Evolutionary conservation across 2,329 filamentous ascomycete species (phyloP), one percentile per base, ranked within the genome.

Genomic region (Aspergillus tamarii): DNA sequence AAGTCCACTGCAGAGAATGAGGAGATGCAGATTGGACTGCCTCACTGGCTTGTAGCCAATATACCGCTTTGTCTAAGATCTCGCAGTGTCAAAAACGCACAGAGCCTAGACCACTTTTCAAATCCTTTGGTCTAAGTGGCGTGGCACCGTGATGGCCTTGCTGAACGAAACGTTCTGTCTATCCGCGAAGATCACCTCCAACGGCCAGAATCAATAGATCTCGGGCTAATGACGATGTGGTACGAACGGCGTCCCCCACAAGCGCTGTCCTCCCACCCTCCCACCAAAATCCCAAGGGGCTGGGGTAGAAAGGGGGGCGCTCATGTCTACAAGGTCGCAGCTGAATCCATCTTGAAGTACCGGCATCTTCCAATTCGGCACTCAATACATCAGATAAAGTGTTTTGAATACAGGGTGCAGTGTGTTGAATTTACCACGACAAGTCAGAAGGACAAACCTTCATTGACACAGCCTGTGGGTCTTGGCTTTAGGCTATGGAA

Each of bases 391-490:
- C 19, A 8, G 28, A 52, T 21, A 14, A 52, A n/a, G 28, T 32
- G 48, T 6, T 11, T 32, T 34, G 48, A 21, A 21, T 16, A n/a
- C 28, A 32, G 4, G 28, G 26, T 28, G 26, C 8, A 30, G 23
- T 19, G 26, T 30, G 46, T 16, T 28, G 30, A 1, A 50, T 30
- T n/a, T 5, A 26, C 26, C 14, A 26, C 26, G 46, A 30, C 26
- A 34, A 52, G 26, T 32, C 48, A 32, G 26, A 32, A n/a, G 28
- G 16, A 19, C 26, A 52, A 39, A 50, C 53, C 43, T 21, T 32
- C 59, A 50, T 59, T n/a, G n/a, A 62, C 55, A 45, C 28, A 26
- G 41, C 48, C 28, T 59, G 67, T 70, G 61, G 64, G 67, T 59
- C 62, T 58, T 50, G 28, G n/a, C 12, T 58, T 59, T 62, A 59